phyloP scores from a whole-genome alignment of 2,329 filamentous ascomycete genomes.

The Alternaria sp. region DNA sequence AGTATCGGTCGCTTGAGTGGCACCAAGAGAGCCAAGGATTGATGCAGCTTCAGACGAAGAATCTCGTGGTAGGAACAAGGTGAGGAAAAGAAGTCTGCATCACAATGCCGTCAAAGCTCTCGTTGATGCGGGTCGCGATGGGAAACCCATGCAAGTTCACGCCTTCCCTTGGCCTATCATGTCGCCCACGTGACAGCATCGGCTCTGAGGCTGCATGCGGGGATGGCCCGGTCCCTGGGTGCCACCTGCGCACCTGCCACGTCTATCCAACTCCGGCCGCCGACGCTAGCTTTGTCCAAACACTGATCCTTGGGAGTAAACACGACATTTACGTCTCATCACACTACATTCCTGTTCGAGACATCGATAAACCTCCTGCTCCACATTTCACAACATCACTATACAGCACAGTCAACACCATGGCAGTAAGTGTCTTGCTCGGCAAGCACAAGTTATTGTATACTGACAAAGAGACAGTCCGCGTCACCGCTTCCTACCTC shows the following conservation, averaged over 20 bases:
- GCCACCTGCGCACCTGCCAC: conserved; percentile 2
- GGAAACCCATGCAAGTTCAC: conserved; percentile 13
- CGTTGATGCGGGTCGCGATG: conserved; percentile 6
- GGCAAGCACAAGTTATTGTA: background rate
- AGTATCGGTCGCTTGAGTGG: conserved; percentile 18
- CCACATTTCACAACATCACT: conserved; percentile 20
- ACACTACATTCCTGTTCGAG: conserved; percentile 1
- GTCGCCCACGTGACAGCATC: conserved; percentile 33
- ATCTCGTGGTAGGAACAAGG: background rate
- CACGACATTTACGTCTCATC: conserved; percentile 20
- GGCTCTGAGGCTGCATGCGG: background rate
- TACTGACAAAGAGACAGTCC: conserved; percentile 11
- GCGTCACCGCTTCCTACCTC: conserved; percentile 45
- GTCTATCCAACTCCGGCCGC: conserved; percentile 19
- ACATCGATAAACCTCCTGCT: conserved; percentile 4
- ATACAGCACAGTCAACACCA: conserved; percentile 27
- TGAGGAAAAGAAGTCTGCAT: conserved; percentile 1
- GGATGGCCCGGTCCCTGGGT: conserved; percentile 3
- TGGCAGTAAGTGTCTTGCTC: conserved; percentile 36
- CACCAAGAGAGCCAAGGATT: background rate
- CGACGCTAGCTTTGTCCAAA: conserved; percentile 17
- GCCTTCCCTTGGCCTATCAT: conserved; percentile 33
- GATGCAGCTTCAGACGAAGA: conserved; percentile 19
- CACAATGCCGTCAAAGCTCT: conserved; percentile 10
- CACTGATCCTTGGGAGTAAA: conserved; percentile 26